These are phyloP conservation scores for Entomophthora muscae DNA, from an alignment of 371 early-diverging fungal species.

Conservation along the genomic window DNA sequence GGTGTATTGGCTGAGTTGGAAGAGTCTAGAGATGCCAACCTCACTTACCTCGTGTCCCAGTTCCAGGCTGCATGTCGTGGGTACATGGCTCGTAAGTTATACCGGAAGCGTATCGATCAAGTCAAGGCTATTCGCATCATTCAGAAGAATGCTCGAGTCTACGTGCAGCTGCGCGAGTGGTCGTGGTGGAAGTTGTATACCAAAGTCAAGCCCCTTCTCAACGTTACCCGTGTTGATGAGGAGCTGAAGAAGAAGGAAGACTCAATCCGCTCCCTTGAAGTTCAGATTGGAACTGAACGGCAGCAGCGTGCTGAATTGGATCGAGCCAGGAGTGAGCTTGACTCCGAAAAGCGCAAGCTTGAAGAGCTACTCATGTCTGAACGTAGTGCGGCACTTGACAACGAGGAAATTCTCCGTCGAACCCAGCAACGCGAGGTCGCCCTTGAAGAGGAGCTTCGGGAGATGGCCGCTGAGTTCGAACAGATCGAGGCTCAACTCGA, in stretches of 20 bases:
- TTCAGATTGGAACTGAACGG: slow-evolving; percentile 27
- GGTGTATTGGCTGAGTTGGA: slow-evolving; percentile 96
- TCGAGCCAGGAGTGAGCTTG: slow-evolving; percentile 25
- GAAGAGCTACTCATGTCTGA: slow-evolving; percentile 52
- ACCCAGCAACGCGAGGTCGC: slow-evolving; percentile 47
- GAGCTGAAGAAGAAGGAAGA: slow-evolving; percentile 48
- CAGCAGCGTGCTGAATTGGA: slow-evolving; percentile 30
- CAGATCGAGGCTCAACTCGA: slow-evolving; percentile 40
- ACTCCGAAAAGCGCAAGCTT: slow-evolving; percentile 38
- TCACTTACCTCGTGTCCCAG: slow-evolving; percentile 59
- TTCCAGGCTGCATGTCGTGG: slow-evolving; percentile 86
- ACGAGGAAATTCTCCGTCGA: slow-evolving; percentile 58
- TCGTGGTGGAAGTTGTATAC: slow-evolving; percentile 93
- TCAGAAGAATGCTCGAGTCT: slow-evolving; percentile 79
- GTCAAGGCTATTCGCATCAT: slow-evolving; percentile 75
- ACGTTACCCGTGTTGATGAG: slow-evolving; percentile 62
- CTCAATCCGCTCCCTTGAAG: slow-evolving; percentile 32
- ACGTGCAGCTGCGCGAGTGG: slow-evolving; percentile 79
- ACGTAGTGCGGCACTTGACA: slow-evolving; percentile 48
- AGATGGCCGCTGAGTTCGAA: slow-evolving; percentile 36
- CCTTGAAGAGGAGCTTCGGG: slow-evolving; percentile 43
- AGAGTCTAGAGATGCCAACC: slow-evolving; percentile 72
- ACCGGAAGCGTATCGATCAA: slow-evolving; percentile 52
- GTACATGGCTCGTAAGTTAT: slow-evolving; percentile 51
- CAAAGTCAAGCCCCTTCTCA: slow-evolving; percentile 93